Percentiles rank a stretch among this genome's conserved stretches.
Conservation (phyloP, 371 early-diverging fungal genomes). For the Syncephalastrum racemosum region DNA sequence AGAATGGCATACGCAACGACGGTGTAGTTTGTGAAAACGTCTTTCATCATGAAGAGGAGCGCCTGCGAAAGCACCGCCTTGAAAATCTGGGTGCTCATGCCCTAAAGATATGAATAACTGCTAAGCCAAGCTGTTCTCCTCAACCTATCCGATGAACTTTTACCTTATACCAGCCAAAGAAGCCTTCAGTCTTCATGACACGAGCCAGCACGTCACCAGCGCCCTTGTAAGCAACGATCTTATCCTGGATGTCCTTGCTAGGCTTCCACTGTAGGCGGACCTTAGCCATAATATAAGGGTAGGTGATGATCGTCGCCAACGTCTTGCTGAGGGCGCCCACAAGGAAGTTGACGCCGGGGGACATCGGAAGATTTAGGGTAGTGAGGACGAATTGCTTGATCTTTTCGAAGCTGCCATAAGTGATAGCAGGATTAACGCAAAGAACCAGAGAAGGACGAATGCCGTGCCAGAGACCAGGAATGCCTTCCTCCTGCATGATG, state of each 20-base stretch:
- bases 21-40: slow-evolving; percentile 76
- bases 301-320: slow-evolving; percentile 83
- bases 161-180: slow-evolving; percentile 93
- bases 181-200: slow-evolving; percentile 77
- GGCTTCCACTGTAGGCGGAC: slow-evolving; percentile 95
- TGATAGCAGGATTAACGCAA: slow-evolving; percentile 95
- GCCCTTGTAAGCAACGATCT: slow-evolving; percentile 67
- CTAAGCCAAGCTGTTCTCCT: background rate
- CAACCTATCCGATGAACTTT: background rate
- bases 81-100: slow-evolving; percentile 94
- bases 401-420: slow-evolving; percentile 94
- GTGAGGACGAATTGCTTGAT: slow-evolving; percentile 67
- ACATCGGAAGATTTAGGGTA: slow-evolving; percentile 46
- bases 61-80: slow-evolving; percentile 97
- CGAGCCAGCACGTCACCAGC: slow-evolving; percentile 87
- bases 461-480: slow-evolving; percentile 85
- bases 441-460: slow-evolving; percentile 89
- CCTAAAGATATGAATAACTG: slow-evolving; percentile 47
- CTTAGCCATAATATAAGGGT: slow-evolving; percentile 98
- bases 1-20: slow-evolving; percentile 51
- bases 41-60: slow-evolving; percentile 92
- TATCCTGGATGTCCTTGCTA: slow-evolving; percentile 56
- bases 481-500: slow-evolving; percentile 83
- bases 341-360: slow-evolving; percentile 80
- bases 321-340: slow-evolving; percentile 93